A percentile compares a stretch with the other conserved stretches of the same genome.
Conservation (phyloP, 768 basidiomycete species). For the Mycena capillaripes region DNA sequence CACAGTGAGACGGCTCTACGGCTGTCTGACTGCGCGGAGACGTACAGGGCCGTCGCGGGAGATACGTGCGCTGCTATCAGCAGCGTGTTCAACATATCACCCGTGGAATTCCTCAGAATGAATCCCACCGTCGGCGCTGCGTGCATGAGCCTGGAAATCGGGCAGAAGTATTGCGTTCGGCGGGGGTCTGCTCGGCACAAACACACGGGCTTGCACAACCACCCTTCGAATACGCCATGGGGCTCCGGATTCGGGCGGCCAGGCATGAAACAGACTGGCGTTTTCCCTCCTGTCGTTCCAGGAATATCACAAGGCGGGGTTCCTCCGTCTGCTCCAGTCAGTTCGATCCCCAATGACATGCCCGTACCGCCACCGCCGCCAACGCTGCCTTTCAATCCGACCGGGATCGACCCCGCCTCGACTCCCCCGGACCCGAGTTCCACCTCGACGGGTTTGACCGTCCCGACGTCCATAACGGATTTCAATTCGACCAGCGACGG, state of each 20-base stretch:
- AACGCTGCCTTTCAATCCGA: neutral
- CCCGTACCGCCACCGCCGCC: neutral
- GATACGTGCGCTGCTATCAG: slow-evolving; percentile 11
- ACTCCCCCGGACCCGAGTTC: neutral
- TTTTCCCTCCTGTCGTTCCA: neutral
- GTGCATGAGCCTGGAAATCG: slow-evolving; percentile 15
- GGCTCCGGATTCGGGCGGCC: neutral
- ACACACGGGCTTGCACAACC: neutral
- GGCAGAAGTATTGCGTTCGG: slow-evolving; percentile 22
- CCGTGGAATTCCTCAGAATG: slow-evolving; percentile 20
- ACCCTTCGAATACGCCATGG: no score
- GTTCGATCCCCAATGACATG: neutral
- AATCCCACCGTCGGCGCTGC: slow-evolving; percentile 17
- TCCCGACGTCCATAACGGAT: no score
- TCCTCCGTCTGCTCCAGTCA: neutral
- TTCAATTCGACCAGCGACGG: no score
- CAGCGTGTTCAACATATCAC: slow-evolving; percentile 7
- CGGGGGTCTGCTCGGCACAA: neutral
- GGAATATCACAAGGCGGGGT: neutral
- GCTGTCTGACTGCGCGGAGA: slow-evolving; percentile 5
- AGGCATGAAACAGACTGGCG: neutral
- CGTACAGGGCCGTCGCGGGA: slow-evolving; percentile 8
- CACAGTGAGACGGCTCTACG: neutral
- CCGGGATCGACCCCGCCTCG: neutral
- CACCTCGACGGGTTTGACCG: neutral